Evolutionary conservation across 768 basidiomycete genomes (phyloP).

Genomic region (Udeniomyces megalosporus): DNA sequence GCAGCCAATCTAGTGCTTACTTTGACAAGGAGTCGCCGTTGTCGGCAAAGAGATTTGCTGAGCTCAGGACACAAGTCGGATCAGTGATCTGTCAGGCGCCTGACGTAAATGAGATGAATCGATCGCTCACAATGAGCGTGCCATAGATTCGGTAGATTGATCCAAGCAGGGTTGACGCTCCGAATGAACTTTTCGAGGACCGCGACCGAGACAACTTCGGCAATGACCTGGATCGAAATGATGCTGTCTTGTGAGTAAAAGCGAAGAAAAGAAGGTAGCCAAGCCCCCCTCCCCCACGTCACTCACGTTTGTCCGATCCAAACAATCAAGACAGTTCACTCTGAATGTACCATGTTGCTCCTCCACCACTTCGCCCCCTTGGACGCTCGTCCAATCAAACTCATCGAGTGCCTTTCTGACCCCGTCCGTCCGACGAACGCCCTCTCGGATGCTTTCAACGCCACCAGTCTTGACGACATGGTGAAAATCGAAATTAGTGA

Average conservation of each 20-base stretch:
- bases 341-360: constrained; percentile 82
- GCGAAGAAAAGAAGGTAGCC: constrained; percentile 43
- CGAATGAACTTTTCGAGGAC: constrained; percentile 10
- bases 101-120: too few species aligned
- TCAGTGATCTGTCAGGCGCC: too few species aligned
- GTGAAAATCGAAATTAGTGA: constrained; percentile 93
- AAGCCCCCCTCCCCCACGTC: constrained; percentile 21
- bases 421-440: constrained; percentile 48
- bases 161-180: not conserved
- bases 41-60: constrained; percentile 88
- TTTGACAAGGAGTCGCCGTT: constrained; percentile 70
- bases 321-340: constrained; percentile 86
- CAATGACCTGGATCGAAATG: constrained; percentile 6
- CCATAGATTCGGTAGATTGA: constrained; percentile 42
- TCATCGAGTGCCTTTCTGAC: constrained; percentile 51
- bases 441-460: constrained; percentile 67
- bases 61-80: too few species aligned
- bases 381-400: constrained; percentile 74
- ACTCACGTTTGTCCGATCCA: constrained; percentile 71
- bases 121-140: constrained; percentile 66
- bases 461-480: constrained; percentile 60
- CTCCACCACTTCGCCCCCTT: constrained; percentile 49
- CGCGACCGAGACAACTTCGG: constrained; percentile 10
- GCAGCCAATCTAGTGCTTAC: not conserved
- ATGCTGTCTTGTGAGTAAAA: too few species aligned